These are phyloP conservation scores for Combretum micranthum DNA, from an alignment of 345 rosid genomes.

Conservation along the genomic window DNA sequence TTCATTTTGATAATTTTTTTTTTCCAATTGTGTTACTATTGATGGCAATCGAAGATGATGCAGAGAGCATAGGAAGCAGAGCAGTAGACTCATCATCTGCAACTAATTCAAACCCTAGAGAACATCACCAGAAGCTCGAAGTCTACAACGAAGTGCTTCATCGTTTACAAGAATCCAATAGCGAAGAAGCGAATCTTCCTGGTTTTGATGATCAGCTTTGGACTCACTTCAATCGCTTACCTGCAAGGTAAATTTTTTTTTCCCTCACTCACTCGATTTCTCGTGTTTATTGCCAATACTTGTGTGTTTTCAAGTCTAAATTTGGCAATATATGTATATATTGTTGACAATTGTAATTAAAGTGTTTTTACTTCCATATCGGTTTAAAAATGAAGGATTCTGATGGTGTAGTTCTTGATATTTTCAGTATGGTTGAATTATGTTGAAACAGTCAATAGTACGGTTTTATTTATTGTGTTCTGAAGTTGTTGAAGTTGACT, in stretches of 20 bases:
- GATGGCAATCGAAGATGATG: conserved; percentile 86
- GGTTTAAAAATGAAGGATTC: too few species aligned
- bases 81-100: conserved; percentile 46
- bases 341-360: too few species aligned
- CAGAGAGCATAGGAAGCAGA: conserved; percentile 89
- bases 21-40: not conserved
- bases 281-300: too few species aligned
- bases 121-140: conserved; percentile 73
- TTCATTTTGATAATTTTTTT: not conserved
- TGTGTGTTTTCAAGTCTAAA: too few species aligned
- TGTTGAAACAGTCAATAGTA: too few species aligned
- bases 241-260: conserved; percentile 56
- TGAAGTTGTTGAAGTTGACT: too few species aligned
- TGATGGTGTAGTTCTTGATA: too few species aligned
- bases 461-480: too few species aligned
- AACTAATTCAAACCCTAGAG: conserved; percentile 53
- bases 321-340: too few species aligned
- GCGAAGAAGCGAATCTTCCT: conserved; percentile 60
- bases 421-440: too few species aligned
- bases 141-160: conserved; percentile 71
- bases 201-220: conserved; percentile 94
- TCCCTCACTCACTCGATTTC: too few species aligned
- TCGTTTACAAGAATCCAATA: conserved; percentile 62
- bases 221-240: conserved; percentile 96
- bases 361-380: too few species aligned